These are phyloP conservation scores for Paramecium bursaria DNA, from an alignment of 73 alveolate genomes.

Conservation along the genomic window DNA sequence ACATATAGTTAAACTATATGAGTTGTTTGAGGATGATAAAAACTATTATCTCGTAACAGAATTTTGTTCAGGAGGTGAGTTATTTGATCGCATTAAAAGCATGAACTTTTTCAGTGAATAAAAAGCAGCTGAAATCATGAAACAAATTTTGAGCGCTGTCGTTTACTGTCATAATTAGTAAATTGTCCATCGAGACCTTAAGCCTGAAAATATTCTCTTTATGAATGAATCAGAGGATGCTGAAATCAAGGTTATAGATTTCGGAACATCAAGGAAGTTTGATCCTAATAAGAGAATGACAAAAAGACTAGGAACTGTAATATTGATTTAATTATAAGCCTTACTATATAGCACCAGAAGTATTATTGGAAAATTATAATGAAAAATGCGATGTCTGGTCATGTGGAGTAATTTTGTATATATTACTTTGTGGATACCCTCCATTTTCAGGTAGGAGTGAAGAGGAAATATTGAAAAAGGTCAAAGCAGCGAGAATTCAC, in stretches of 20 bases:
- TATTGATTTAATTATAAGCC: conserved; percentile 16
- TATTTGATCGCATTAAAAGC: conserved; percentile 79
- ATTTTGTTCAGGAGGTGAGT: conserved; percentile 92
- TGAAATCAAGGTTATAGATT: conserved; percentile 89
- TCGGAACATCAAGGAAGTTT: conserved; percentile 83
- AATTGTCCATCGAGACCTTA: conserved; percentile 94
- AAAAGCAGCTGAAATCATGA: conserved; percentile 86
- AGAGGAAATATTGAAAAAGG: conserved; percentile 68
- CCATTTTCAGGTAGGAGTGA: conserved; percentile 70
- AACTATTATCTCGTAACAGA: conserved; percentile 89
- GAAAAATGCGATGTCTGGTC: conserved; percentile 77
- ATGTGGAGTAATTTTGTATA: conserved; percentile 70
- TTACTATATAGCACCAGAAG: conserved; percentile 77
- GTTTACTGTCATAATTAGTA: conserved; percentile 88
- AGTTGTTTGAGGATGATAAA: conserved; percentile 86
- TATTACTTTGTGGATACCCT: conserved; percentile 74
- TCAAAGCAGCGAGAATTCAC: conserved; percentile 44
- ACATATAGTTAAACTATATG: conserved; percentile 87
- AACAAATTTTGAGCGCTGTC: conserved; percentile 84
- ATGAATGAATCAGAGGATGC: conserved; percentile 75
- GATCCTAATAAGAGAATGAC: conserved; percentile 79
- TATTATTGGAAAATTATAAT: conserved; percentile 64
- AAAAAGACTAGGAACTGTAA: conserved; percentile 87
- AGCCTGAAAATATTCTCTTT: conserved; percentile 93
- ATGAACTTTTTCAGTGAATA: conserved; percentile 81